Evolutionary conservation across 73 alveolate species (phyloP), one percentile per base, ranked within the genome.

Genomic region (Paramecium caudatum): DNA sequence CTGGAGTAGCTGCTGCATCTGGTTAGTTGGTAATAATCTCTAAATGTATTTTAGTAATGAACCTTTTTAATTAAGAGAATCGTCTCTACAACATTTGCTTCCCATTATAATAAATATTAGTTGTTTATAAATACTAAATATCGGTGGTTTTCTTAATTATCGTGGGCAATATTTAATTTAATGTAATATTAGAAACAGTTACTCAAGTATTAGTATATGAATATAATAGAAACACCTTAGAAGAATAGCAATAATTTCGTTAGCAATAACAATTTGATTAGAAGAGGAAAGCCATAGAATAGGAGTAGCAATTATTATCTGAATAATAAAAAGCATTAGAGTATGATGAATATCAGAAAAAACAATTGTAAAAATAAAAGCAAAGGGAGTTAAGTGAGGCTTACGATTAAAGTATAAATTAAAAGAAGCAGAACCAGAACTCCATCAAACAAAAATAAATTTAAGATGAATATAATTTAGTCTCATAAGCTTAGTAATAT

Each of bases 131-230:
- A n/a, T n/a, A n/a, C n/a, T n/a, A n/a, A n/a, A n/a, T n/a, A n/a
- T n/a, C n/a, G n/a, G n/a, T n/a, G n/a, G n/a, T n/a, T n/a, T n/a
- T n/a, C n/a, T n/a, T n/a, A n/a, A n/a, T n/a, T n/a, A n/a, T n/a
- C n/a, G n/a, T n/a, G n/a, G n/a, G n/a, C n/a, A 55, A 55, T 55
- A 55, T 55, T 55, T 27, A 55, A 55, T 55, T 55, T 55, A 55
- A 55, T 55, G 80, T 55, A 55, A 55, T 55, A 23, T 55, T 55
- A 55, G 84, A 68, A 68, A 34, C 84, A 68, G 84, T 68, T 68
- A 68, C 36, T 68, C 7, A 68, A 37, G 84, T 68, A 68, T 13
- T 37, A 25, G 34, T 34, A 3, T 12, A 6, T 4, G 3, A 17
- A 12, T 37, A 32, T 34, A 32, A 10, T 68, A 68, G 84, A 68